Percentiles rank a stretch among this genome's conserved stretches.
Conservation (phyloP, 2,329 filamentous ascomycete species). For the Teratosphaeria epicoccoides region DNA sequence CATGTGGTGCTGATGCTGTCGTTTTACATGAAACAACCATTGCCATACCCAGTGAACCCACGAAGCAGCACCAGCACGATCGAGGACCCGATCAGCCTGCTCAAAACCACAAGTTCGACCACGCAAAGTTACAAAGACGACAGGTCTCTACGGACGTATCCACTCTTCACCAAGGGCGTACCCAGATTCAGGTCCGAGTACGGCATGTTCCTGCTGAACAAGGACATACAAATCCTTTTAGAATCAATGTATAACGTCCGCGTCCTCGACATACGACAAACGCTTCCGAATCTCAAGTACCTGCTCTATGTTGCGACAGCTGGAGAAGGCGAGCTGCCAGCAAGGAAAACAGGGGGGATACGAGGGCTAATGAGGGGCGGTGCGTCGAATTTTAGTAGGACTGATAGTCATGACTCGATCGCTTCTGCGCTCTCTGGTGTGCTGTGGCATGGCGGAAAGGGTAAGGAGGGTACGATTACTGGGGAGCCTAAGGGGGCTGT, state of each 20-base stretch:
- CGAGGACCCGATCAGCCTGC: slow-evolving; percentile 55
- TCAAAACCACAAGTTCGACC: slow-evolving; percentile 16
- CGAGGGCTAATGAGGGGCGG: slow-evolving; percentile 29
- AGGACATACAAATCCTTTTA: slow-evolving; percentile 69
- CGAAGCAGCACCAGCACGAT: slow-evolving; percentile 66
- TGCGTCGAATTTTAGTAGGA: slow-evolving; percentile 9
- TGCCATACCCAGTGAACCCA: slow-evolving; percentile 69
- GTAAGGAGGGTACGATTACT: slow-evolving; percentile 7
- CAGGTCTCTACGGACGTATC: slow-evolving; percentile 47
- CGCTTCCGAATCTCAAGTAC: slow-evolving; percentile 87
- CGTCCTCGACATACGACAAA: slow-evolving; percentile 82
- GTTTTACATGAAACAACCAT: slow-evolving; percentile 65
- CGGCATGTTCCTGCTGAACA: slow-evolving; percentile 91
- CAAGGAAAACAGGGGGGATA: slow-evolving; percentile 44
- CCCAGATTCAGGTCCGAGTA: slow-evolving; percentile 86
- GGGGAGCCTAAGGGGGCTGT: slow-evolving; percentile 16
- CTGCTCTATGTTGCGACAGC: slow-evolving; percentile 81
- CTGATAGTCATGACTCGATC: slow-evolving; percentile 17
- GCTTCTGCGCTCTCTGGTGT: slow-evolving; percentile 15
- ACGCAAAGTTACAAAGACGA: slow-evolving; percentile 14
- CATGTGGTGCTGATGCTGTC: slow-evolving; percentile 66
- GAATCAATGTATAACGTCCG: slow-evolving; percentile 56
- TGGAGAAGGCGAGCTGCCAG: slow-evolving; percentile 53
- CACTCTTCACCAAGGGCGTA: slow-evolving; percentile 62
- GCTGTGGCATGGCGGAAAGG: slow-evolving; percentile 8